Conservation (phyloP, 257 asterid genomes). For the Gentiana straminea region DNA sequence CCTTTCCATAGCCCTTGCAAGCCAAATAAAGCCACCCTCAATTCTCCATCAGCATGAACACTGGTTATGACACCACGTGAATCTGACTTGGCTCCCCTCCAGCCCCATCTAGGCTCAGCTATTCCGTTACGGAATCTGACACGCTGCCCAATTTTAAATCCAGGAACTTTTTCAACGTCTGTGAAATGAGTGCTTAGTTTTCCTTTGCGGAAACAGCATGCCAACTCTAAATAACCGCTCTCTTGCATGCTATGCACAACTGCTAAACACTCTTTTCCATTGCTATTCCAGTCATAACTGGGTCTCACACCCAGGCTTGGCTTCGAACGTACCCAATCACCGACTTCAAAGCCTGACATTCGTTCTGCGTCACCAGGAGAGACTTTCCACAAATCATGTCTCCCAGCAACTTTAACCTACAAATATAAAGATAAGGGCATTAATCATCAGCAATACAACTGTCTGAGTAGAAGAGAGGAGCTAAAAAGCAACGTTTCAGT, state of each 20-base stretch:
- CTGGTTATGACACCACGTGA: constrained; percentile 69
- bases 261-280: constrained; percentile 86
- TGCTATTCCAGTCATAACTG: constrained; percentile 94
- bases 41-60: constrained; percentile 85
- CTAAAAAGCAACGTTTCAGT: background rate
- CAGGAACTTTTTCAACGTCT: constrained; percentile 88
- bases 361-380: constrained; percentile 98
- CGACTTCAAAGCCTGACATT: constrained; percentile 88
- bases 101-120: constrained; percentile 95
- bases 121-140: constrained; percentile 64
- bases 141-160: constrained; percentile 76
- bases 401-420: constrained; percentile 77
- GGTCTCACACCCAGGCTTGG: constrained; percentile 87
- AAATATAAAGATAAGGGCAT: constrained; percentile 8
- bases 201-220: constrained; percentile 93
- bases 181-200: constrained; percentile 59
- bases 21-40: constrained; percentile 62
- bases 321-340: constrained; percentile 98
- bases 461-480: background rate
- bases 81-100: constrained; percentile 72
- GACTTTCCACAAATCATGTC: constrained; percentile 77
- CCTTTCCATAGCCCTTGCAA: constrained; percentile 81
- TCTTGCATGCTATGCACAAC: constrained; percentile 88
- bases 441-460: constrained; percentile 4
- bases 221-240: constrained; percentile 79